Conservation (phyloP, 164 flowering plant species). For the Stephania cephalantha region DNA sequence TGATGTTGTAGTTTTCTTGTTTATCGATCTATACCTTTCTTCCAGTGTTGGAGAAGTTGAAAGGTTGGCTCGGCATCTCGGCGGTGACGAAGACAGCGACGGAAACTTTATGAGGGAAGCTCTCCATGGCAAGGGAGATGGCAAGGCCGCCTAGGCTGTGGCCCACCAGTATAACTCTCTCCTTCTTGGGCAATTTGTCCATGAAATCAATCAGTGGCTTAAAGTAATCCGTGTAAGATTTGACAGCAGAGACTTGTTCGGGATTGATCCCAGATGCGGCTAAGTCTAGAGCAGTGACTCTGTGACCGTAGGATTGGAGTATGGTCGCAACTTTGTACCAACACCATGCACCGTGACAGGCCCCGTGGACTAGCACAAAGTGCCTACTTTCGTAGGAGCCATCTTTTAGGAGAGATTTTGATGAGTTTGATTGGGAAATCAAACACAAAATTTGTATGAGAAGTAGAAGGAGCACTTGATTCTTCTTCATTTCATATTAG, state of each 20-base stretch:
- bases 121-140: conserved; percentile 26
- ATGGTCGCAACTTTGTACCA: conserved; percentile 4
- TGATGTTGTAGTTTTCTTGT: background rate
- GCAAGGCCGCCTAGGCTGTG: conserved; percentile 29
- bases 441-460: too few relatives aligned
- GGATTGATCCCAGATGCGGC: conserved; percentile 25
- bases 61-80: conserved; percentile 18
- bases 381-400: conserved; percentile 1
- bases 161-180: conserved; percentile 31
- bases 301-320: conserved; percentile 20
- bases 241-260: conserved; percentile 14
- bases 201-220: conserved; percentile 23
- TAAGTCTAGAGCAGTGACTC: conserved; percentile 23
- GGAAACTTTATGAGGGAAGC: conserved; percentile 17
- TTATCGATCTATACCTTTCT: background rate
- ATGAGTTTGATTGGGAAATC: too few relatives aligned
- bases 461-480: too few relatives aligned
- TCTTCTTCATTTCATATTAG: too few relatives aligned
- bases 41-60: background rate
- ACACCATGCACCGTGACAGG: conserved; percentile 13
- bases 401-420: too few relatives aligned
- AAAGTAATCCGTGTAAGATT: conserved; percentile 12
- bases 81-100: conserved; percentile 31
- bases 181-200: conserved; percentile 17
- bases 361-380: conserved; percentile 28